Base-by-base conservation (phyloP, 805 yeast species). In the Lipomyces chichibuensis region DNA sequence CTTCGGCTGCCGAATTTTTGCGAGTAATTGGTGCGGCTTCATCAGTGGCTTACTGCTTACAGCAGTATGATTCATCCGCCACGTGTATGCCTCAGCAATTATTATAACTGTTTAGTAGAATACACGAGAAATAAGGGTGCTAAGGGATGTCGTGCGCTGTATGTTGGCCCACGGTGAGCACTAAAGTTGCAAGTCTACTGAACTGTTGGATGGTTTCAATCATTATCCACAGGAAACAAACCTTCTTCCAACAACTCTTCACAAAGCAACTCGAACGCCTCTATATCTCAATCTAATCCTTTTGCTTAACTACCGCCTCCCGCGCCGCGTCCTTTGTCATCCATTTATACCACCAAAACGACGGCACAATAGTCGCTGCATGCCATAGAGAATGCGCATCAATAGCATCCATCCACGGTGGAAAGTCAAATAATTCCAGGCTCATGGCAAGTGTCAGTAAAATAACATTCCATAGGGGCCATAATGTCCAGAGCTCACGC, bases 321-420 rank as follows among this genome's bases (percentile, higher is more conserved):
- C 35, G 51, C 32, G 59, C 58, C n/a, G 71, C 67, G 65, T 81
- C 83, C 57, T 65, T 63, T 39, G 60, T 59, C 77, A 81, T 77
- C 78, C 82, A 83, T 64, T 84, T 85, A 76, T 89, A 93, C 86
- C 96, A 85, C 68, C 85, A 84, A 65, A 85, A 79, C 0, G 94
- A 86, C 0, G 98, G 98, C 74, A 91, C 77, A 1, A 93, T 87
- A 0, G 99, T 95, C 25, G 91, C 85, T 33, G 90, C 82, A 76
- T 95, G 99, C 99, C 99, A 95, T 52, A 94, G 74, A 0, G 97
- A 87, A 78, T 95, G 99, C 0, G 97, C 96, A 78, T 95, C 99
- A 0, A 95, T 73, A 52, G 90, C 82, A 72, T 84, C 89, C 60
- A 74, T 79, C 51, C 89, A 75, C 17, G 90, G 95, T 3, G 96